Percentiles rank a stretch among this genome's conserved stretches.
These are phyloP conservation scores for apple (Malus domestica) DNA, from an alignment of 306 rosid genomes.

Conservation along the genomic window DNA sequence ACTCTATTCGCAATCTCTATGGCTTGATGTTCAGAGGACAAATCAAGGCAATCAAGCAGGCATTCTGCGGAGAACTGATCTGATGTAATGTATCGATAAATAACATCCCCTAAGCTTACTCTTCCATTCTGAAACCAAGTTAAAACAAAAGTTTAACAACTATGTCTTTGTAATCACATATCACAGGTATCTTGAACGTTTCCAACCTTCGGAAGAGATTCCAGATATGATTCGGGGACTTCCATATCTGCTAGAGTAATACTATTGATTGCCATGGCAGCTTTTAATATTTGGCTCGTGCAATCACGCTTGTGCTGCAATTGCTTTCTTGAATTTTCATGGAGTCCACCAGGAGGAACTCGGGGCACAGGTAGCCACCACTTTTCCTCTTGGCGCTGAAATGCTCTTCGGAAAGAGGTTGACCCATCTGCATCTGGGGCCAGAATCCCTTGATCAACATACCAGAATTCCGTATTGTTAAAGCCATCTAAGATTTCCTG, in stretches of 20 bases:
- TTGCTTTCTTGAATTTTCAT: constrained; percentile 58
- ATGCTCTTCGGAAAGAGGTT: constrained; percentile 56
- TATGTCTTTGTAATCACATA: background rate
- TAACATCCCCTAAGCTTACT: constrained; percentile 76
- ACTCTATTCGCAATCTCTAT: constrained; percentile 76
- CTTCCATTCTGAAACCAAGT: constrained; percentile 70
- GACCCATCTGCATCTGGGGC: constrained; percentile 65
- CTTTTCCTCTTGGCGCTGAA: constrained; percentile 85
- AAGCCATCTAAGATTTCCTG: constrained; percentile 86
- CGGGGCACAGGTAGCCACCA: constrained; percentile 99
- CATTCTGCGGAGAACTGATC: constrained; percentile 87
- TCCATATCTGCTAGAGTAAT: constrained; percentile 75
- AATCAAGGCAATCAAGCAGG: constrained; percentile 76
- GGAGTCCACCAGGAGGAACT: constrained; percentile 80
- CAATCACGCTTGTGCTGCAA: constrained; percentile 86
- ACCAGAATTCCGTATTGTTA: constrained; percentile 76
- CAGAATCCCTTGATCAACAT: constrained; percentile 82
- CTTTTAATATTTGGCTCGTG: constrained; percentile 80
- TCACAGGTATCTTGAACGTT: background rate
- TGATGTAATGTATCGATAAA: constrained; percentile 76
- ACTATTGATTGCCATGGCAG: constrained; percentile 84
- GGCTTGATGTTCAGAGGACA: constrained; percentile 94
- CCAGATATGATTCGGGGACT: constrained; percentile 77
- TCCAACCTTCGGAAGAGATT: constrained; percentile 81
- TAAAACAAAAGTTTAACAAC: constrained; percentile 2